Base-by-base conservation (phyloP, 345 rosid species). In the Acer saccharum region DNA sequence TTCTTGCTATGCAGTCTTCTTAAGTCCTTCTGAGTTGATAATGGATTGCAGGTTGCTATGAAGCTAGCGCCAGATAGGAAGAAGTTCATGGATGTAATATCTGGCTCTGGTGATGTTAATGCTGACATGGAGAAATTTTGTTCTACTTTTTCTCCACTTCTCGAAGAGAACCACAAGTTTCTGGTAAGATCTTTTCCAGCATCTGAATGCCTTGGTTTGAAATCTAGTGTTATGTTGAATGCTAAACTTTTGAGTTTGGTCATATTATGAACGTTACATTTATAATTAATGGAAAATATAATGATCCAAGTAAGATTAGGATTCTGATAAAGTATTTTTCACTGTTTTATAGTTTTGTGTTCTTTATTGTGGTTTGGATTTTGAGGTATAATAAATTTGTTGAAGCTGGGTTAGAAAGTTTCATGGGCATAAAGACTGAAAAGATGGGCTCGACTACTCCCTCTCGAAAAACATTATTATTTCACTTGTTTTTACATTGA, bases 61-160 rank as follows among this genome's bases (percentile, higher is more conserved):
- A 94, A 96, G 89, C 93, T 96, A 71, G 97, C 97, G 60, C 99
- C 99, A 12, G 96, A 94, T 58, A 92, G 98, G 90, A 90, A 92
- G 86, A 96, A 92, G 88, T 96, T 96, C 80, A 94, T 92, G 97
- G 95, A 92, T 10, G 98, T 94, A 18, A 81, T 94, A 66, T 71
- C 90, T 60, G 95, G 99, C 73, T 66, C 97, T 0, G 99, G 99
- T 77, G 92, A 94, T 75, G 70, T 91, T 46, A 79, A 78, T 73
- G 89, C 88, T 43, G 98, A 96, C 86, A 93, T 96, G 89, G 94
- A 96, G 86, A 81, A 80, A 76, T 94, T 96, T 83, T 96, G 98
- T 82, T 17, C 85, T 13, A 74, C 85, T 64, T 96, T 96, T 81
- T 79, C 98, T 73, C 95, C 91, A n/a, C 82, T 92, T 69, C 95